Conservation (phyloP, 352 stramenopile species). For the Phytophthora quininea region DNA sequence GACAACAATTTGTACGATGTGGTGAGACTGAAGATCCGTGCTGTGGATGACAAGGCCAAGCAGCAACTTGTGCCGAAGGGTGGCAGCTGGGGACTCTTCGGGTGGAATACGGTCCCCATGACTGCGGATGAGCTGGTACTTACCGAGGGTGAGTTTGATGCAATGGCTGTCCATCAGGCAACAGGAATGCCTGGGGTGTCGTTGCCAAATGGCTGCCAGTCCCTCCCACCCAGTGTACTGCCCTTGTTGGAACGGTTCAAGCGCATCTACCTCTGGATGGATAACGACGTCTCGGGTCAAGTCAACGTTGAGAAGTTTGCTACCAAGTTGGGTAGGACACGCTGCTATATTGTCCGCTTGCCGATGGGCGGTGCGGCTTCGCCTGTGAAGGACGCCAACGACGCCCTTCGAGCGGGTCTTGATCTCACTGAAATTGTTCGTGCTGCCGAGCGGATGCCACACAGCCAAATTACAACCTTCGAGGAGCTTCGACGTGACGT, state of each 20-base stretch:
- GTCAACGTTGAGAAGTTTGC: conserved; percentile 97
- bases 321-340: conserved; percentile 93
- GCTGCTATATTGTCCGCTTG: conserved; percentile 92
- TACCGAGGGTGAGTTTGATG: conserved; percentile 97
- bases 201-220: conserved; percentile 98
- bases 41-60: conserved; percentile 86
- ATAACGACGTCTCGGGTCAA: conserved; percentile 95
- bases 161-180: conserved; percentile 97
- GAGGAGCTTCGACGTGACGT: conserved; percentile 92
- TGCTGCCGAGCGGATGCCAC: conserved; percentile 82
- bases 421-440: conserved; percentile 90
- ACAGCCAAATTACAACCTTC: conserved; percentile 96
- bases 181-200: conserved; percentile 92
- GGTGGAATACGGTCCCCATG: conserved; percentile 96
- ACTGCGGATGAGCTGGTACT: conserved; percentile 93
- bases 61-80: conserved; percentile 90
- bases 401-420: conserved; percentile 92
- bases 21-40: conserved; percentile 86
- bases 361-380: conserved; percentile 38
- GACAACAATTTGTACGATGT: conserved; percentile 86
- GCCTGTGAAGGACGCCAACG: conserved; percentile 98
- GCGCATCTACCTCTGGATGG: conserved; percentile 99
- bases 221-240: conserved; percentile 94
- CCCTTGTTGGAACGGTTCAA: conserved; percentile 97
- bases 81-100: conserved; percentile 98